Evolutionary conservation across 495 filamentous ascomycete species (phyloP), one percentile per base, ranked within the genome.

Genomic region (Xylaria venustula): DNA sequence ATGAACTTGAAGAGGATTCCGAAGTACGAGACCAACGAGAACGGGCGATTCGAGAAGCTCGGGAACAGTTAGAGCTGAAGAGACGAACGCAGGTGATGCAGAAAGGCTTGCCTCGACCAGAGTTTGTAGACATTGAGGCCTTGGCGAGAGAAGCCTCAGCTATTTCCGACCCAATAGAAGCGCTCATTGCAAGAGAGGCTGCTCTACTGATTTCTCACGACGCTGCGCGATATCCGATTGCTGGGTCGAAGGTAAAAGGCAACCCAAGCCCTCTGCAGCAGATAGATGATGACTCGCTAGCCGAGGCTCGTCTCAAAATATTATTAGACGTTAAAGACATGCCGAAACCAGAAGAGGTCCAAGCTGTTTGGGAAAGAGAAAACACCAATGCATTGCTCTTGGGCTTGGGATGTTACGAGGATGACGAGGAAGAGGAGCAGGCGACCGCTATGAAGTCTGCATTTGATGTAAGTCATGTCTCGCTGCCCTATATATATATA

Each of bases 51-150:
- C 83, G 81, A 20, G 85, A 95, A 68, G 88, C 88, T 34, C 84
- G 84, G 23, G 89, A 91, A 19, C 75, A 84, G 26, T 83, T 88
- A 22, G 94, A 98, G 61, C 88, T 90, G 67, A 88, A 83, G 70
- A 85, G 93, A 50, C 87, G 91, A 63, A 94, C 90, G 0, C 93
- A 97, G 65, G 93, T 93, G 12, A 84, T 97, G 67, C 94, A 98
- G 73, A 87, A 82, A 57, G 84, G 84, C 17, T 75, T 98, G 36
- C 94, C 94, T 34, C 85, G 94, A 34, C 91, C 95, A 9, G 79
- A 82, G 9, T 73, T 81, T 7, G 79, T 98, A 12, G 88, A 98
- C 71, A 74, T 91, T 20, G 81, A 88, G 60, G 81, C 82, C 2
- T 69, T 96, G 62, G 67, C 93, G 19, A 78, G 87, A 56, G 81